These are phyloP conservation scores for Fennellomyces sp. DNA, from an alignment of 371 early-diverging fungal species.

Conservation along the genomic window DNA sequence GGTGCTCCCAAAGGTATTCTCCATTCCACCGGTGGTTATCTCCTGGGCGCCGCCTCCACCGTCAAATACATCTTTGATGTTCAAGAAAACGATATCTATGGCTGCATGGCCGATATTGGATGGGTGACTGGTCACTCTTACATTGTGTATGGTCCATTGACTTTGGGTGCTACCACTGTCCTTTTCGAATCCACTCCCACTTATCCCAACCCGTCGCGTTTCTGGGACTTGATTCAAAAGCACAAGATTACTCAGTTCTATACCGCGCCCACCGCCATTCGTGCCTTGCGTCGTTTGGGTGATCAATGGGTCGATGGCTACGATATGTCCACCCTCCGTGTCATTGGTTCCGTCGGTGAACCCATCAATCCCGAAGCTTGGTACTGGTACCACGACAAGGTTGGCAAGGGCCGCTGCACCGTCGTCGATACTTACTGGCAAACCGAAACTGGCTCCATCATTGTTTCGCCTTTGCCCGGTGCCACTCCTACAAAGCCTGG, in stretches of 20 bases:
- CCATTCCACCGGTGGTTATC: constrained; percentile 95
- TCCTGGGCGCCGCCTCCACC: constrained; percentile 90
- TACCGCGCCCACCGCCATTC: constrained; percentile 98
- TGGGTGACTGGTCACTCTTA: constrained; percentile 91
- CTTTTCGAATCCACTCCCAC: constrained; percentile 92
- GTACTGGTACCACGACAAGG: constrained; percentile 93
- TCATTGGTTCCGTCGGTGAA: constrained; percentile 98
- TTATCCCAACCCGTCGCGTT: constrained; percentile 81
- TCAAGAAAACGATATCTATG: constrained; percentile 81
- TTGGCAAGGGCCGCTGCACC: constrained; percentile 84
- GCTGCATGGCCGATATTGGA: constrained; percentile 82
- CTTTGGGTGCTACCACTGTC: constrained; percentile 90
- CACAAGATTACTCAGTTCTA: constrained; percentile 97
- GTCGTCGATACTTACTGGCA: constrained; percentile 99
- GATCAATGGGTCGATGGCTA: constrained; percentile 78
- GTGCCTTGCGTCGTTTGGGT: constrained; percentile 88
- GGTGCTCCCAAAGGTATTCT: constrained; percentile 96
- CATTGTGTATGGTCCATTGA: constrained; percentile 94
- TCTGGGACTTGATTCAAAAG: constrained; percentile 85
- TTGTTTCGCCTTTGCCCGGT: constrained; percentile 91
- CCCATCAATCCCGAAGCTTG: constrained; percentile 99
- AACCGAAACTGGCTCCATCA: constrained; percentile 97
- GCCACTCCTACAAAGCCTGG: constrained; percentile 92
- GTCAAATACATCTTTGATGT: constrained; percentile 93
- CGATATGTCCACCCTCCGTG: constrained; percentile 80